Conservation (phyloP, 2,329 filamentous ascomycete genomes). For the Xylariaceae sp. region DNA sequence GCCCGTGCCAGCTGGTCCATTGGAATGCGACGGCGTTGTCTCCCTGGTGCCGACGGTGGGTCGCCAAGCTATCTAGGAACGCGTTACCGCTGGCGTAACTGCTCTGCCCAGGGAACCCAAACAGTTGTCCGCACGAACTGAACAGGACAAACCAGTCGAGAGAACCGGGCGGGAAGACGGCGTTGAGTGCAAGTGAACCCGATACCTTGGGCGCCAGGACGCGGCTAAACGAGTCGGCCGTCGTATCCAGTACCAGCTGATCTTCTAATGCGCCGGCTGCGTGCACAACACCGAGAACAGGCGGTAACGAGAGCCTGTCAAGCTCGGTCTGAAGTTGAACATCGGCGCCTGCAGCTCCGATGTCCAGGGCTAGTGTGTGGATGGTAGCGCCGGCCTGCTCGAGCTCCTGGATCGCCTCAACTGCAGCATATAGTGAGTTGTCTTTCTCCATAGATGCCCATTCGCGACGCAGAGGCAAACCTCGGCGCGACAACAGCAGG, state of each 20-base stretch:
- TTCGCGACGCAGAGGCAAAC: slow-evolving; percentile 33
- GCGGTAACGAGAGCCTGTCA: slow-evolving; percentile 36
- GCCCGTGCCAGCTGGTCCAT: slow-evolving; percentile 41
- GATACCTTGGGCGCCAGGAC: slow-evolving; percentile 38
- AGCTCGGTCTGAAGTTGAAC: slow-evolving; percentile 25
- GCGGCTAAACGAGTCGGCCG: slow-evolving; percentile 13
- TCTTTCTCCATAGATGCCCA: slow-evolving; percentile 24
- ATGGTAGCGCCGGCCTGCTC: slow-evolving; percentile 34
- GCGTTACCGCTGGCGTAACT: slow-evolving; percentile 33
- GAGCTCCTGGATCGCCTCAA: slow-evolving; percentile 30
- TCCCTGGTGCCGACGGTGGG: slow-evolving; percentile 31
- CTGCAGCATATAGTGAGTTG: background rate
- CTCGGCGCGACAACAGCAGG: slow-evolving; percentile 38
- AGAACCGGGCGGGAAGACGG: slow-evolving; percentile 29
- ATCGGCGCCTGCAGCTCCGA: slow-evolving; percentile 27
- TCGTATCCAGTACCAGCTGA: slow-evolving; percentile 34
- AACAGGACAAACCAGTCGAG: slow-evolving; percentile 22
- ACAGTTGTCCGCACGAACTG: slow-evolving; percentile 33
- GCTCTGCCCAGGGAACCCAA: slow-evolving; percentile 31
- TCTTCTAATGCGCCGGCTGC: slow-evolving; percentile 39
- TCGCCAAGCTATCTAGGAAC: slow-evolving; percentile 34
- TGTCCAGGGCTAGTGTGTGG: slow-evolving; percentile 35
- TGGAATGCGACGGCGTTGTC: slow-evolving; percentile 41
- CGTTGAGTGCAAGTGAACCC: slow-evolving; percentile 28
- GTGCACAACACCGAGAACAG: slow-evolving; percentile 40